Percentiles rank a stretch among this genome's conserved stretches.
Evolutionary conservation across 805 yeast species (phyloP).

Genomic region (Nematodospora valgi): DNA sequence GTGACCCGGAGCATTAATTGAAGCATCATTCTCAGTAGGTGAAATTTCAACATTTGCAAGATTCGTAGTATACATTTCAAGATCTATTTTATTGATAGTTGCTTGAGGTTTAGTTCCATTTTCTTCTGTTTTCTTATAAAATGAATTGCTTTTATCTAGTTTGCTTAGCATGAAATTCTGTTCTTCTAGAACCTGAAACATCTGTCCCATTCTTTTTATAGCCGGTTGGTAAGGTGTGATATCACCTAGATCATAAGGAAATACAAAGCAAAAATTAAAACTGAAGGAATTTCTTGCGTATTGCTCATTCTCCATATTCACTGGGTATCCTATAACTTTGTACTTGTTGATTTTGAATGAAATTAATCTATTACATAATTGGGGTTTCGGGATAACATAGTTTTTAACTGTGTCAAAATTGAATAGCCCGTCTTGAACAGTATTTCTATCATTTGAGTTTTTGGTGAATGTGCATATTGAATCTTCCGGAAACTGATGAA

Average conservation of each 20-base stretch:
- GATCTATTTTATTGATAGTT: background rate
- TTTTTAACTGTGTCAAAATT: conserved; percentile 85
- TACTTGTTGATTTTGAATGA: conserved; percentile 68
- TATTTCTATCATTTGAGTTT: background rate
- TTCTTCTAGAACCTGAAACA: conserved; percentile 89
- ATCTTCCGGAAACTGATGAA: conserved; percentile 86
- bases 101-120: background rate
- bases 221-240: conserved; percentile 85
- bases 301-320: conserved; percentile 65
- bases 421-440: conserved; percentile 39
- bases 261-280: conserved; percentile 91
- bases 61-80: conserved; percentile 3
- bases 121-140: conserved; percentile 25
- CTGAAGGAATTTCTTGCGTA: conserved; percentile 91
- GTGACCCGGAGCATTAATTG: conserved; percentile 12
- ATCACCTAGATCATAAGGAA: conserved; percentile 69
- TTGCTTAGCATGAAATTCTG: conserved; percentile 74
- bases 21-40: conserved; percentile 7
- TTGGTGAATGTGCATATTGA: conserved; percentile 38
- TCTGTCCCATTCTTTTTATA: conserved; percentile 75
- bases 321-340: conserved; percentile 85
- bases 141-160: conserved; percentile 36
- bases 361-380: conserved; percentile 77
- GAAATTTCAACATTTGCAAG: background rate
- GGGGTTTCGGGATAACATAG: conserved; percentile 91